Base-by-base conservation (phyloP, 768 basidiomycete genomes). In the Dacryopinax spathularia region DNA sequence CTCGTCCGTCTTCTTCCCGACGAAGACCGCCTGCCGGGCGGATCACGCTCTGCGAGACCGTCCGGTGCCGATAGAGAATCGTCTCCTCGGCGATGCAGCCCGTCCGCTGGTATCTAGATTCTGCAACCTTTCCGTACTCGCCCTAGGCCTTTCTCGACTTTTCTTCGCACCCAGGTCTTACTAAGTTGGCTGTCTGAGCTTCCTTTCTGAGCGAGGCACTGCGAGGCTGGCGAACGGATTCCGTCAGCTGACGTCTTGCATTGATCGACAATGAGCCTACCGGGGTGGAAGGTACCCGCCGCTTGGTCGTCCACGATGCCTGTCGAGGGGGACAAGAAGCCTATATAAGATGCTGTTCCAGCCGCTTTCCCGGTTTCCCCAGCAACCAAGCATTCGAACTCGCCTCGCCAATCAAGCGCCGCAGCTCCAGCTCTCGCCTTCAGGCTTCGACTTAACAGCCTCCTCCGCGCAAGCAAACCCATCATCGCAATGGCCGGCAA, bases 331-430 rank as follows among this genome's bases (percentile, higher is more conserved):
- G 18, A 15, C 18, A 15, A 56, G 22, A 56, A 25, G 15, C 48
- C 25, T 56, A 56, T 56, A 56, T 56, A 56, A 56, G 13, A 56
- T 56, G 48, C 48, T 6, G 13, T 25, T 15, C 25, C 48, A 13
- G 12, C 48, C 29, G 48, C 18, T 56, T 56, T 56, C 48, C 48
- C 48, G 48, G 48, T 56, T 56, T 56, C 48, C 48, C 18, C 48
- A 56, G 48, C 48, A 56, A 56, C 48, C 13, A 56, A 6, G 25
- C 48, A 56, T 27, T 5, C 48, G 39, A 41, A 18, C 39, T 41
- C 18, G 39, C 39, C 39, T 41, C n/a, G n/a, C n/a, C n/a, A n/a
- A n/a, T n/a, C n/a, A n/a, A n/a, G n/a, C 39, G 18, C 39, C 16
- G 39, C 39, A 41, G 22, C 16, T 22, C 5, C 18, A 41, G 39